A percentile compares a stretch with the other conserved stretches of the same genome.
Conservation (phyloP, 441 rosid genomes). For the Pelargonium australe region DNA sequence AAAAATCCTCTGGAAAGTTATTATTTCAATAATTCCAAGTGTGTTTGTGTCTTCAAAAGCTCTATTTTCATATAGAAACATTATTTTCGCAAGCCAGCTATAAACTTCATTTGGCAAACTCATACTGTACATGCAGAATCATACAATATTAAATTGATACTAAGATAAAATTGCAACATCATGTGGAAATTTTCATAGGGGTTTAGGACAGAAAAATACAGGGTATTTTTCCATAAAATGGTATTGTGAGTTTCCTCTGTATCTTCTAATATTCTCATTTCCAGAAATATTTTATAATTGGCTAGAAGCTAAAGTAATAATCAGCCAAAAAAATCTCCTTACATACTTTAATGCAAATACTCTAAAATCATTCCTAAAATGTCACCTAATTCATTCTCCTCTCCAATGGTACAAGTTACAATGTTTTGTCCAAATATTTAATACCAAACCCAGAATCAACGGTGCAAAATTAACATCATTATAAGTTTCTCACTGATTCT, state of each 20-base stretch:
- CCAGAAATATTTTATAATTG: not conserved
- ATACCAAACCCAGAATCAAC: not conserved
- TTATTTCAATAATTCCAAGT: not conserved
- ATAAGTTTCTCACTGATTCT: not conserved
- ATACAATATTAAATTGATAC: not conserved
- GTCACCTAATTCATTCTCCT: not conserved
- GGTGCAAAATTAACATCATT: not conserved
- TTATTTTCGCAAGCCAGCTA: too few relatives aligned
- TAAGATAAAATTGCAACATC: not conserved
- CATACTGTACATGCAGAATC: too few relatives aligned
- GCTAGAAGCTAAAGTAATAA: too few relatives aligned
- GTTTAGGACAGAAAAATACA: not conserved
- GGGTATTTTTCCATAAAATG: not conserved
- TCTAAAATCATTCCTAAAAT: not conserved
- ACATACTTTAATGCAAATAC: too few relatives aligned
- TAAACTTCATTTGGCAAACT: too few relatives aligned
- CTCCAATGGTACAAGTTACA: not conserved
- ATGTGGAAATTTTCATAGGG: not conserved
- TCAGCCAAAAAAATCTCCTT: too few relatives aligned
- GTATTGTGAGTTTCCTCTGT: not conserved
- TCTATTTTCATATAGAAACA: too few relatives aligned
- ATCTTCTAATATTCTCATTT: not conserved
- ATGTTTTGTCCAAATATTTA: not conserved
- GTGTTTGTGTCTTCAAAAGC: not conserved
- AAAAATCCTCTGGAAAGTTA: constrained; percentile 3